phyloP scores from a whole-genome alignment of 768 basidiomycete species.

The Paxillus rubicundulus region DNA sequence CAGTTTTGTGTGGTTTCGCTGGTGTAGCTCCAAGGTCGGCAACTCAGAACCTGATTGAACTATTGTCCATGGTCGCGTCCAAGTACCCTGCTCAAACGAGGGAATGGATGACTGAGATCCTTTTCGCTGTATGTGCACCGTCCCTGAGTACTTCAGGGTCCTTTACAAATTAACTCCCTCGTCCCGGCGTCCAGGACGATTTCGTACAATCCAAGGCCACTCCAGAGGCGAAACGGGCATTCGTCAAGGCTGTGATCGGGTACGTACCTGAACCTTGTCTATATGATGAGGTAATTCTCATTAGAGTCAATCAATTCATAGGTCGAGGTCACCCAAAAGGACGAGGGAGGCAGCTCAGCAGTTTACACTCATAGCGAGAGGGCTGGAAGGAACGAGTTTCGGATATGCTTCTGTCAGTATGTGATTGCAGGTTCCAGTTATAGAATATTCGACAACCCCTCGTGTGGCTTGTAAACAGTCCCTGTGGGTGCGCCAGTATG shows the following conservation, averaged over 20 bases:
- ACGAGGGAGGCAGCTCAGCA: constrained; percentile 85
- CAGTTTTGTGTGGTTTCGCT: constrained; percentile 77
- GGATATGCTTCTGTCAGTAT: constrained; percentile 72
- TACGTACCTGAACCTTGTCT: constrained; percentile 30
- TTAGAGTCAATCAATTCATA: constrained; percentile 23
- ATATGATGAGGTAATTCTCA: neutral
- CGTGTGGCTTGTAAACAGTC: neutral
- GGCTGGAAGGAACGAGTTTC: constrained; percentile 81
- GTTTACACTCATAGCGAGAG: constrained; percentile 81
- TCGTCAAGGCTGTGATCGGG: constrained; percentile 71
- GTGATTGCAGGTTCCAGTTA: constrained; percentile 25
- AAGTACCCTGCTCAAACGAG: constrained; percentile 54
- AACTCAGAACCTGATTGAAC: constrained; percentile 79
- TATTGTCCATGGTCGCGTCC: constrained; percentile 65
- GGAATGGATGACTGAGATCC: constrained; percentile 70
- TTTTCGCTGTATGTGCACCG: constrained; percentile 56
- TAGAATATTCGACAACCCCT: constrained; percentile 1
- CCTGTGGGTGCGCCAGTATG: neutral
- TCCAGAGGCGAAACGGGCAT: constrained; percentile 71
- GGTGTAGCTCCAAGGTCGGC: constrained; percentile 81
- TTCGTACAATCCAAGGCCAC: constrained; percentile 75
- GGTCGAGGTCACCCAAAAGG: constrained; percentile 68
- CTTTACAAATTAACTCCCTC: neutral
- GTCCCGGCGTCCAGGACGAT: constrained; percentile 51
- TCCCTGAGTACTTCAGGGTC: constrained; percentile 2